Conservation (phyloP, 2,329 filamentous ascomycete species). For the Aspergillus clavatus region DNA sequence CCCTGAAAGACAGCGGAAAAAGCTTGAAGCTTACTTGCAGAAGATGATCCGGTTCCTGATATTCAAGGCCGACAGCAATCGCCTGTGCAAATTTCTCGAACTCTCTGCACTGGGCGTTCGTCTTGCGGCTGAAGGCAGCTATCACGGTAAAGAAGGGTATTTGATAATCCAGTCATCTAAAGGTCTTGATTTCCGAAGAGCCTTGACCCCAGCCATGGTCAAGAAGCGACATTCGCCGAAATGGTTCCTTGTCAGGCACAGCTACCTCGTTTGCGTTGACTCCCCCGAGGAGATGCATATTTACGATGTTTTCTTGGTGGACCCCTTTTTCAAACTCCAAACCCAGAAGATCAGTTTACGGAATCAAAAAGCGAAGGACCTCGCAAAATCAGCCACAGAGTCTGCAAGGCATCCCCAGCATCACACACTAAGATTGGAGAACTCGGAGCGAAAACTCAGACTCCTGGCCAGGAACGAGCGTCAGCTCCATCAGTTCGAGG, state of each 20-base stretch:
- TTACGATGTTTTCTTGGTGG: conserved; percentile 96
- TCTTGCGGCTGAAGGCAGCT: conserved; percentile 89
- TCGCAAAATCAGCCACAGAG: conserved; percentile 61
- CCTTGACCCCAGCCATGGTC: conserved; percentile 71
- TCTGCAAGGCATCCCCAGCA: conserved; percentile 62
- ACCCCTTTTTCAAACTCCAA: conserved; percentile 77
- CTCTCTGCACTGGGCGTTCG: conserved; percentile 90
- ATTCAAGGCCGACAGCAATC: conserved; percentile 91
- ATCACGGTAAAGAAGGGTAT: conserved; percentile 95
- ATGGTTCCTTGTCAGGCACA: conserved; percentile 97
- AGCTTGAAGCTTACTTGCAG: conserved; percentile 83
- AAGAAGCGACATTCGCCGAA: conserved; percentile 82
- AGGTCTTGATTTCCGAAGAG: conserved; percentile 77
- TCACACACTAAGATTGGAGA: conserved; percentile 81
- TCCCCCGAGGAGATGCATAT: conserved; percentile 98
- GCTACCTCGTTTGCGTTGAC: conserved; percentile 96
- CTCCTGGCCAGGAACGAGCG: conserved; percentile 87
- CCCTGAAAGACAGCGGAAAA: conserved; percentile 75
- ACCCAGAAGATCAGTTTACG: conserved; percentile 59
- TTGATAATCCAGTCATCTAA: conserved; percentile 88
- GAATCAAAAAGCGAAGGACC: conserved; percentile 51
- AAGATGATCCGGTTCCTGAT: conserved; percentile 96
- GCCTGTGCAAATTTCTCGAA: conserved; percentile 92
- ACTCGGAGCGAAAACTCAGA: conserved; percentile 87
- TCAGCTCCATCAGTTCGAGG: conserved; percentile 85